Evolutionary conservation across 768 basidiomycete species (phyloP).

Genomic region (Pleurotus citrinopileatus): DNA sequence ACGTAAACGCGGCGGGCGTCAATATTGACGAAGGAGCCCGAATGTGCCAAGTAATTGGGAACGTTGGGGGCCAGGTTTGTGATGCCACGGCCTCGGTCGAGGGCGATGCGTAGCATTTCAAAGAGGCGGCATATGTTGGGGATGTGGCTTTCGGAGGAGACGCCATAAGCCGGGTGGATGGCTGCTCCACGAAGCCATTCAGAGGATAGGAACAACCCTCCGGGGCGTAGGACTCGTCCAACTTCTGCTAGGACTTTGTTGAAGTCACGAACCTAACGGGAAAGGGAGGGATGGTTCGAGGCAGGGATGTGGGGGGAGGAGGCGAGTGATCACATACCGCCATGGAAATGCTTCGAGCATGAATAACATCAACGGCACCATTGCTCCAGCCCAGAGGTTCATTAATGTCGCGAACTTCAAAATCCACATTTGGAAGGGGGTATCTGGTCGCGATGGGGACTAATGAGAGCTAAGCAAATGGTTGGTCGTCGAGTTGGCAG

Average conservation of each 20-base stretch:
- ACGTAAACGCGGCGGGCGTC: conserved; percentile 32
- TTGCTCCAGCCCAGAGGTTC: conserved; percentile 46
- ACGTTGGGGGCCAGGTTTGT: conserved; percentile 33
- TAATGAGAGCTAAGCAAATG: conserved; percentile 22
- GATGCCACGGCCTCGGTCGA: conserved; percentile 33
- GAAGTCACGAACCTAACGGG: conserved; percentile 53
- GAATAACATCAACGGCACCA: conserved; percentile 62
- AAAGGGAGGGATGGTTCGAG: neutral
- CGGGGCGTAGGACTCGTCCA: conserved; percentile 61
- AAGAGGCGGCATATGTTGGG: conserved; percentile 37
- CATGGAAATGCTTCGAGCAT: conserved; percentile 58
- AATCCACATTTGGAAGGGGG: conserved; percentile 57
- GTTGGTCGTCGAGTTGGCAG: conserved; percentile 6
- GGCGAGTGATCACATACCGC: conserved; percentile 43
- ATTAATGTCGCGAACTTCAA: conserved; percentile 67
- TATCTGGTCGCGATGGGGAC: conserved; percentile 71
- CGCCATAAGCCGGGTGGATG: conserved; percentile 31
- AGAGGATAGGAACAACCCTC: conserved; percentile 67
- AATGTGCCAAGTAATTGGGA: conserved; percentile 31
- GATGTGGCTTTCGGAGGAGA: conserved; percentile 30
- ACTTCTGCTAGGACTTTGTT: conserved; percentile 51
- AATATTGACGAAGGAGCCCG: conserved; percentile 40
- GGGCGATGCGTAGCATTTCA: conserved; percentile 32
- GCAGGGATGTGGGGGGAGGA: neutral
- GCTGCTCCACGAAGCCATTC: conserved; percentile 52